These are phyloP conservation scores for Articulospora tetracladia DNA, from an alignment of 495 filamentous ascomycete genomes.

Conservation along the genomic window DNA sequence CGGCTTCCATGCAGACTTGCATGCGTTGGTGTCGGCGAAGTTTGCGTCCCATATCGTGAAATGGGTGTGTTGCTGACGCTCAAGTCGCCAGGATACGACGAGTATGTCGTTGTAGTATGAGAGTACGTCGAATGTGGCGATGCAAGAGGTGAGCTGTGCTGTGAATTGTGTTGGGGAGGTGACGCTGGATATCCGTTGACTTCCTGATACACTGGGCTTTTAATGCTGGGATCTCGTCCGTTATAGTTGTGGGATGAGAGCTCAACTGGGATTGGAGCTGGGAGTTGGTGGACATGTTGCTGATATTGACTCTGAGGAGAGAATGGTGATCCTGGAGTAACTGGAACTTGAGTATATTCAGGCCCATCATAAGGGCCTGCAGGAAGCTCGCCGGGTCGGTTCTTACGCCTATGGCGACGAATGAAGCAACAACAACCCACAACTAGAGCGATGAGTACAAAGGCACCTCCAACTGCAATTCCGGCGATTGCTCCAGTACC, in stretches of 20 bases:
- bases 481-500: constrained; percentile 16
- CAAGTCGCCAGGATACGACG: background rate
- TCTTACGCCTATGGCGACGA: constrained; percentile 5
- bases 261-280: constrained; percentile 4
- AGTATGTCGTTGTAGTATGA: background rate
- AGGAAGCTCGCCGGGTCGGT: background rate
- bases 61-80: background rate
- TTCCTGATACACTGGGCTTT: background rate
- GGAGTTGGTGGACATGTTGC: constrained; percentile 4
- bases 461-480: constrained; percentile 14
- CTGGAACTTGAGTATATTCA: background rate
- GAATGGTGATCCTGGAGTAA: background rate
- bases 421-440: constrained; percentile 8
- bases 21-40: constrained; percentile 11
- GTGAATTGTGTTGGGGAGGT: background rate
- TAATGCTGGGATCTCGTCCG: constrained; percentile 8
- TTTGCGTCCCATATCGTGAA: constrained; percentile 1
- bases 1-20: constrained; percentile 1
- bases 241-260: constrained; percentile 1
- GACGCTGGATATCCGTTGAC: background rate
- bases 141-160: background rate
- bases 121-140: background rate
- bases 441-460: constrained; percentile 10
- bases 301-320: constrained; percentile 1
- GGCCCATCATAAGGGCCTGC: background rate